These are phyloP conservation scores for Terana coerulea DNA, from an alignment of 768 basidiomycete species.

Conservation along the genomic window DNA sequence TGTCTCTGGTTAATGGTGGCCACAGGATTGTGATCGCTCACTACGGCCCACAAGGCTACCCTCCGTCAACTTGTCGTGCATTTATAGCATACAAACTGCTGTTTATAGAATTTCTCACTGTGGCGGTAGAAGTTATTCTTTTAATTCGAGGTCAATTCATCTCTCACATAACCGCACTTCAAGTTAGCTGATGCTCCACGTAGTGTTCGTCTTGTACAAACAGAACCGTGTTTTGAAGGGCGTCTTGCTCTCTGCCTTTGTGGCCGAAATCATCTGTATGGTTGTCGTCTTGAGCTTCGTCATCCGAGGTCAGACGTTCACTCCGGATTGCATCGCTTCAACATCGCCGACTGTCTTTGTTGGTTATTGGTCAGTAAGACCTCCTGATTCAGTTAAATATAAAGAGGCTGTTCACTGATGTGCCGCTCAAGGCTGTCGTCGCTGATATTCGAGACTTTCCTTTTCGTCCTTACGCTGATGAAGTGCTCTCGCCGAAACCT, in stretches of 20 bases:
- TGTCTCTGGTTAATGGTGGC: neutral
- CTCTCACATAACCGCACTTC: neutral
- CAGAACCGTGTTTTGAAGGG: slow-evolving; percentile 3
- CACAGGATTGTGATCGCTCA: neutral
- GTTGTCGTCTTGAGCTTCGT: slow-evolving; percentile 4
- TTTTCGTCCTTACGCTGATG: slow-evolving; percentile 5
- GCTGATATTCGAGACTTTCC: slow-evolving; percentile 9
- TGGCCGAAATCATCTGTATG: slow-evolving; percentile 7
- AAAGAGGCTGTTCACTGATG: neutral
- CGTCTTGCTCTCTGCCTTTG: neutral
- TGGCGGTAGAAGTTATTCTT: slow-evolving; percentile 7
- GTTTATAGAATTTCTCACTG: slow-evolving; percentile 7
- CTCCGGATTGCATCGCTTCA: neutral
- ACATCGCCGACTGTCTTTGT: slow-evolving; percentile 2
- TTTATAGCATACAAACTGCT: slow-evolving; percentile 1
- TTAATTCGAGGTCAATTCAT: neutral
- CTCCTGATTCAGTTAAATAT: neutral
- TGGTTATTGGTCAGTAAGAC: slow-evolving; percentile 5
- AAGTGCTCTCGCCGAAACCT: slow-evolving; percentile 1
- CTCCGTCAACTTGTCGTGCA: neutral
- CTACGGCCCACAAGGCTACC: neutral
- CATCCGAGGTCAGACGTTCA: slow-evolving; percentile 2
- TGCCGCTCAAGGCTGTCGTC: slow-evolving; percentile 2
- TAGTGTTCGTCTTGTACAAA: slow-evolving; percentile 12
- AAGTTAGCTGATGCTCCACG: neutral